Percentiles rank a stretch among this genome's conserved stretches.
Conservation (phyloP, 2,329 filamentous ascomycete genomes). For the Sclerotinia subarctica region DNA sequence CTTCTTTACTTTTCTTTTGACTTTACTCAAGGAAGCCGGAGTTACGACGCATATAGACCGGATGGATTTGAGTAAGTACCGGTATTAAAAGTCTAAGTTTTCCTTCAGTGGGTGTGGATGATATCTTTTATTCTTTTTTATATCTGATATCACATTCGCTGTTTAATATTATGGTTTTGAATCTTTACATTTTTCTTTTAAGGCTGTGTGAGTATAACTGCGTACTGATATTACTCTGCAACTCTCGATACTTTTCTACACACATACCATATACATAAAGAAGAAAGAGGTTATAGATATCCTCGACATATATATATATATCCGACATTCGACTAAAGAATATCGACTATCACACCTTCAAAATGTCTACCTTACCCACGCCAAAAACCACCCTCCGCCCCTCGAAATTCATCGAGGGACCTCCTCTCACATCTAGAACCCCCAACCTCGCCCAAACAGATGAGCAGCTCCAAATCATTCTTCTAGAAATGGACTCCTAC, state of each 20-base stretch:
- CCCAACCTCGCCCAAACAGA: constrained; percentile 17
- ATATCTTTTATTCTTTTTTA: neutral
- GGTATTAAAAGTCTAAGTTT: constrained; percentile 8
- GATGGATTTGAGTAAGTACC: constrained; percentile 10
- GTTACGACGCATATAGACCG: constrained; percentile 6
- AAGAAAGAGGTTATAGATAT: neutral
- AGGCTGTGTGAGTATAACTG: neutral
- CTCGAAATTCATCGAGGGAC: constrained; percentile 25
- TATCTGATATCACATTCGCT: neutral
- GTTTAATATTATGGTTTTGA: neutral
- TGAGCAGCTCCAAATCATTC: constrained; percentile 20
- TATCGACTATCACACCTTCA: neutral
- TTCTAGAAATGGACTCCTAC: constrained; percentile 23
- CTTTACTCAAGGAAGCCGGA: constrained; percentile 1
- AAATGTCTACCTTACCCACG: constrained; percentile 1
- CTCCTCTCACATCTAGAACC: constrained; percentile 18
- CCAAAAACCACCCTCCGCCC: constrained; percentile 5
- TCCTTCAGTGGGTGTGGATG: neutral
- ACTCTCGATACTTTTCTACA: neutral
- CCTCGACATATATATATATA: neutral
- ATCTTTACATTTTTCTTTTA: neutral
- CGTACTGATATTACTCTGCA: neutral
- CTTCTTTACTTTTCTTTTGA: neutral
- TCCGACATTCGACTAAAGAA: neutral
- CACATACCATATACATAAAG: neutral